These are phyloP conservation scores for Phytophthora pseudosyringae DNA, from an alignment of 352 stramenopile genomes.

Conservation along the genomic window DNA sequence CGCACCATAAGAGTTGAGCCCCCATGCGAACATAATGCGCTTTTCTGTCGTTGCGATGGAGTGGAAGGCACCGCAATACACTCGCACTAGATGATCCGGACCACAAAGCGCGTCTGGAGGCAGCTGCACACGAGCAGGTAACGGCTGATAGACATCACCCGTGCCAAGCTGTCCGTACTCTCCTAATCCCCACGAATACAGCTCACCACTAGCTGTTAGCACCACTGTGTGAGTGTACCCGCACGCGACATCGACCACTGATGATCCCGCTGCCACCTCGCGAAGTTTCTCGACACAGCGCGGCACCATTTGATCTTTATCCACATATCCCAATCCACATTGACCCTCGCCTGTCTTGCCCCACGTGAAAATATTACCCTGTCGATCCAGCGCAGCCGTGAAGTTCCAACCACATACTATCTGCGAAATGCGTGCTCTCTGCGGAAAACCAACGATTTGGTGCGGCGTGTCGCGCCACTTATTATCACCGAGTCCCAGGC, in stretches of 20 bases:
- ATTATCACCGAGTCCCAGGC: conserved; percentile 73
- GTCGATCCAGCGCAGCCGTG: conserved; percentile 56
- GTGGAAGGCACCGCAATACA: conserved; percentile 87
- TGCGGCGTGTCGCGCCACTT: conserved; percentile 81
- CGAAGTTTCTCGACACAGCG: conserved; percentile 54
- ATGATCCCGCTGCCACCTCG: conserved; percentile 26
- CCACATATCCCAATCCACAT: conserved; percentile 81
- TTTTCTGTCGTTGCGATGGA: conserved; percentile 69
- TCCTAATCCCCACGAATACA: conserved; percentile 91
- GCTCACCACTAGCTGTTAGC: conserved; percentile 72
- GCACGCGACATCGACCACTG: conserved; percentile 74
- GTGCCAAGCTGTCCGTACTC: conserved; percentile 92
- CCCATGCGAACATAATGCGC: conserved; percentile 80
- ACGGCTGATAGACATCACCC: conserved; percentile 81
- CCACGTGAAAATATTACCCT: conserved; percentile 81
- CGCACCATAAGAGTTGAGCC: conserved; percentile 81
- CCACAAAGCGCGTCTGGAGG: conserved; percentile 44
- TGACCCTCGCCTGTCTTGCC: conserved; percentile 89
- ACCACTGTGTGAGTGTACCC: conserved; percentile 91
- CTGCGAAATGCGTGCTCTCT: conserved; percentile 43
- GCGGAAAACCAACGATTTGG: conserved; percentile 55
- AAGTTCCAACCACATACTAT: conserved; percentile 88
- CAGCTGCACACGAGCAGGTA: conserved; percentile 72
- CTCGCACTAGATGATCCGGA: conserved; percentile 51
- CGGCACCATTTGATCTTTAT: conserved; percentile 83